Evolutionary conservation across 1,139 yeast genomes (phyloP).

Genomic region (Hyphopichia burtonii): DNA sequence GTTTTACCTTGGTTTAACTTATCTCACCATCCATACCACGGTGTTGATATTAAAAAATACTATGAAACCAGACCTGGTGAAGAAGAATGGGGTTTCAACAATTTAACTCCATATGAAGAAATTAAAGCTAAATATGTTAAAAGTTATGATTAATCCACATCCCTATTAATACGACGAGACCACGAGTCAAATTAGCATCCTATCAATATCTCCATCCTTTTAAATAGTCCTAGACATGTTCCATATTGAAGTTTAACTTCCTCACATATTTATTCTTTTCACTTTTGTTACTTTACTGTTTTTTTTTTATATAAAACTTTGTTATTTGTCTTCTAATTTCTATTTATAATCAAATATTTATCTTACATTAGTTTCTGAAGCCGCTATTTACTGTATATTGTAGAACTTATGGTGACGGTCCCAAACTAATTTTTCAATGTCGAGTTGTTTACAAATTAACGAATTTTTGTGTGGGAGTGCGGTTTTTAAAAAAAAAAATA

Average conservation of each 20-base stretch:
- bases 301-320: neutral
- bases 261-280: neutral
- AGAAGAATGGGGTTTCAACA: slow-evolving; percentile 47
- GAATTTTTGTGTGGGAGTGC: too few relatives aligned
- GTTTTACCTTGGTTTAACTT: slow-evolving; percentile 83
- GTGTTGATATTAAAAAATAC: slow-evolving; percentile 68
- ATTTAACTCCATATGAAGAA: slow-evolving; percentile 46
- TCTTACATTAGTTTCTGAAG: neutral
- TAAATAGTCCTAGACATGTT: too few relatives aligned
- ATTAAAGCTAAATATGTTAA: slow-evolving; percentile 44
- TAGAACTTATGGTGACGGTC: too few relatives aligned
- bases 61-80: slow-evolving; percentile 63
- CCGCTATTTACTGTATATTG: too few relatives aligned
- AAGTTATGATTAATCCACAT: slow-evolving; percentile 21
- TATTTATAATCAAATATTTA: neutral
- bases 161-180: neutral
- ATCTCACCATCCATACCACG: slow-evolving; percentile 82
- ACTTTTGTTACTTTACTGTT: neutral
- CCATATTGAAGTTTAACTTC: too few relatives aligned
- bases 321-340: neutral
- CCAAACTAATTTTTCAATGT: too few relatives aligned
- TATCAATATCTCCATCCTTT: neutral
- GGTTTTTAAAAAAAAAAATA: too few relatives aligned
- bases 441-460: too few relatives aligned
- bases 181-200: neutral